Base-by-base conservation (phyloP, 2,329 filamentous ascomycete species). In the Penicillium sp. region DNA sequence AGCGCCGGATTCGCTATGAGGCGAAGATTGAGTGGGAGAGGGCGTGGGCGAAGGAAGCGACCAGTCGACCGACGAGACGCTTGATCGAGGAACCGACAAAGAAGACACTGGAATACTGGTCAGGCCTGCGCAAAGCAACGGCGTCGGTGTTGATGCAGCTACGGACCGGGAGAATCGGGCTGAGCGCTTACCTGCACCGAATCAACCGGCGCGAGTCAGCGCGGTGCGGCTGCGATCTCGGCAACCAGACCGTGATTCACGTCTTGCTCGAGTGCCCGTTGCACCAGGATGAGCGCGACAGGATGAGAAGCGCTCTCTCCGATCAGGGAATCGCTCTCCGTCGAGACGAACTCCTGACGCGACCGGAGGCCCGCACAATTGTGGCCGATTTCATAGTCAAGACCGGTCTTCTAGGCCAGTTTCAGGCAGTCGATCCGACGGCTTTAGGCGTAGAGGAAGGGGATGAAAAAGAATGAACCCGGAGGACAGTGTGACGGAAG, bases 81-180 rank as follows among this genome's bases (percentile, higher is more conserved):
- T n/a, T n/a, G n/a, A n/a, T n/a, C n/a, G 27, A 35, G 16, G n/a
- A 18, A 48, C 46, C 35, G 14, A 46, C 40, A 2, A 49, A 46
- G 35, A 48, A 46, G 42, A 46, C 16, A 4, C 27, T 53, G 1
- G 30, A 31, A 31, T 31, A 31, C 30, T n/a, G 11, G 30, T 14
- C 30, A 31, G 30, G 30, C 11, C 35, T 53, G 1, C 35, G 42
- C 14, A 53, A 44, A 28, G 46, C 42, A 24, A 53, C 41, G 20
- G 13, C 30, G 8, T 49, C 38, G 10, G 43, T 50, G 8, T 42
- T 53, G 30, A 50, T 53, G 24, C 36, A 53, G n/a, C 41, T 53
- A 4, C 42, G 41, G 3, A 53, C 40, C 1, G 35, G 35, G 27
- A 10, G 46, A 14, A 53, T 53, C 30, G 5, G 27, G 1, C 42